Conservation (phyloP, 805 yeast genomes). For the Yarrowia alimentaria region DNA sequence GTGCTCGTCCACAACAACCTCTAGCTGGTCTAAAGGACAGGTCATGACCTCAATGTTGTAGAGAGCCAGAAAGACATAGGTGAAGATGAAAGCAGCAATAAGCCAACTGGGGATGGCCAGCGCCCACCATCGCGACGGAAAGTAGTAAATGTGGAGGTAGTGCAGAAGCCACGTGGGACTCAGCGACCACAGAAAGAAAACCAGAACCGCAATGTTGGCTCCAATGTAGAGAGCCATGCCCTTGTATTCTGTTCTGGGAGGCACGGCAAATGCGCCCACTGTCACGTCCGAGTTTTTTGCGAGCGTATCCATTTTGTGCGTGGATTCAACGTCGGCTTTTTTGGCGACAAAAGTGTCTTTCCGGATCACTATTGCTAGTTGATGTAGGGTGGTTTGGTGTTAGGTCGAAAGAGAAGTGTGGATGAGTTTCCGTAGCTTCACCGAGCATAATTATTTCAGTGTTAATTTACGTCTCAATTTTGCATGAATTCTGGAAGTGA, state of each 20-base stretch:
- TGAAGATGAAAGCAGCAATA: conserved; percentile 67
- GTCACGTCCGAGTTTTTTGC: conserved; percentile 42
- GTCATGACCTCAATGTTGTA: conserved; percentile 80
- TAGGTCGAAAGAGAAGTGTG: too few relatives aligned
- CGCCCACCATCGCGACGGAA: conserved; percentile 93
- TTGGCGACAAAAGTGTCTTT: too few relatives aligned
- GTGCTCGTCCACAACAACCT: conserved; percentile 69
- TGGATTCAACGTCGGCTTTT: too few relatives aligned
- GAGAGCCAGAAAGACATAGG: conserved; percentile 64
- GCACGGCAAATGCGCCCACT: conserved; percentile 42
- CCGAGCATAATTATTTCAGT: too few relatives aligned
- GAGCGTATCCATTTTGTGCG: conserved; percentile 34
- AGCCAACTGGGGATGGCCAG: conserved; percentile 70
- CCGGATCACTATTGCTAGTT: too few relatives aligned
- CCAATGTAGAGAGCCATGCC: conserved; percentile 83
- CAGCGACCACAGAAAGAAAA: conserved; percentile 72
- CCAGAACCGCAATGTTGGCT: conserved; percentile 52
- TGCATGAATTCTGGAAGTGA: too few relatives aligned
- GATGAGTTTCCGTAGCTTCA: too few relatives aligned
- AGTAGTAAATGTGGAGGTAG: conserved; percentile 58
- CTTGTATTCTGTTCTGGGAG: conserved; percentile 63
- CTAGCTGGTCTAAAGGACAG: conserved; percentile 52
- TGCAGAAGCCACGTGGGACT: conserved; percentile 60
- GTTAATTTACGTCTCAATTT: too few relatives aligned
- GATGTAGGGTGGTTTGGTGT: too few relatives aligned